phyloP scores from a whole-genome alignment of 2,329 filamentous ascomycete species.

The Knufia petricola region DNA sequence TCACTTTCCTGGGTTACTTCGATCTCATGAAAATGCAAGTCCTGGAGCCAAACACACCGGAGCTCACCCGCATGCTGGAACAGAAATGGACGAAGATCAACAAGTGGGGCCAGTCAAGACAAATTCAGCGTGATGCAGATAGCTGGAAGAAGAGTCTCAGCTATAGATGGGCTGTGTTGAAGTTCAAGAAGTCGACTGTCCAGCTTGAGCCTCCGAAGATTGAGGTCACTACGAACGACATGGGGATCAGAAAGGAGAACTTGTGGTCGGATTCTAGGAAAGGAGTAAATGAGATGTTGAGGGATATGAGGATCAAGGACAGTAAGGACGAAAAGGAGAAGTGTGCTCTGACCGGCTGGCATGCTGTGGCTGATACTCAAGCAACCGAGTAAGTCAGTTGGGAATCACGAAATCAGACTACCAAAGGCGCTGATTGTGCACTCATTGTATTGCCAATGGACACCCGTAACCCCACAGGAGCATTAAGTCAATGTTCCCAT shows the following conservation, averaged over 20 bases:
- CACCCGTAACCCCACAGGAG: too few relatives aligned
- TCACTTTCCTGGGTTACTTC: constrained; percentile 14
- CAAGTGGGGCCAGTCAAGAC: constrained; percentile 1
- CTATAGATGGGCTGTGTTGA: constrained; percentile 17
- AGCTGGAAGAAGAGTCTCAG: constrained; percentile 13
- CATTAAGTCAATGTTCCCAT: too few relatives aligned
- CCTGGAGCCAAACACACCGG: constrained; percentile 14
- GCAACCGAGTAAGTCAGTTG: too few relatives aligned
- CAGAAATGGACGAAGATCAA: constrained; percentile 14
- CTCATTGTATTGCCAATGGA: too few relatives aligned
- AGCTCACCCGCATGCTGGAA: constrained; percentile 16
- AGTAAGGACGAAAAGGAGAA: background rate
- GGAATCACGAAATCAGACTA: too few relatives aligned
- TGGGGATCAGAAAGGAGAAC: constrained; percentile 5
- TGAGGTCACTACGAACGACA: background rate
- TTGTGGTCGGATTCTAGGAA: constrained; percentile 6
- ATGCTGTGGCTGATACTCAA: too few relatives aligned
- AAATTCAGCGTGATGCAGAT: constrained; percentile 8
- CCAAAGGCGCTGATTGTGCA: too few relatives aligned
- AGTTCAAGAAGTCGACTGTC: constrained; percentile 12
- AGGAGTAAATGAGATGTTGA: constrained; percentile 17
- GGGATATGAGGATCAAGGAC: constrained; percentile 15
- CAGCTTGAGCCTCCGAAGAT: constrained; percentile 6
- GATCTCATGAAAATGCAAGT: constrained; percentile 9
- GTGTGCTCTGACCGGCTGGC: background rate